Evolutionary conservation across 768 basidiomycete genomes (phyloP).

Genomic region (Leucocoprinus sp.): DNA sequence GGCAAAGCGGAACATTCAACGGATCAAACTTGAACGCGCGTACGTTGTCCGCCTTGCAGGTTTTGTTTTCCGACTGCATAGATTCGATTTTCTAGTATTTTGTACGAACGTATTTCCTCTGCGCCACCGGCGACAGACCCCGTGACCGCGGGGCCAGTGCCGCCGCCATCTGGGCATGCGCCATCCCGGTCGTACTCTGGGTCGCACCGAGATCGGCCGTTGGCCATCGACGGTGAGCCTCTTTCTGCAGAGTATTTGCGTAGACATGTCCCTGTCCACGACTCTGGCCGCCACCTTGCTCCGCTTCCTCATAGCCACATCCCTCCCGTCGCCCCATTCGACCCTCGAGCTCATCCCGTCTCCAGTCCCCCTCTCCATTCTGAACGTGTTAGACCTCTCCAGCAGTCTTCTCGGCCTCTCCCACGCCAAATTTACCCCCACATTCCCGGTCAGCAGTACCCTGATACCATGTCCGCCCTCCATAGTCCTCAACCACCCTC

Average conservation of each 20-base stretch:
- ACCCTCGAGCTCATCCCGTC: slow-evolving; percentile 21
- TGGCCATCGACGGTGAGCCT: slow-evolving; percentile 12
- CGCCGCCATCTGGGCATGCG: slow-evolving; percentile 29
- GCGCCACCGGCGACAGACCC: slow-evolving; percentile 49
- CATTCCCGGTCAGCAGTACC: slow-evolving; percentile 35
- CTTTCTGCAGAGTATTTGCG: slow-evolving; percentile 42
- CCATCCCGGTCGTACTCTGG: slow-evolving; percentile 27
- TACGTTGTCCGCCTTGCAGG: slow-evolving; percentile 35
- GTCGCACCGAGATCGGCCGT: slow-evolving; percentile 29
- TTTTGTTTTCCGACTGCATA: slow-evolving; percentile 14
- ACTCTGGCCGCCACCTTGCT: slow-evolving; percentile 38
- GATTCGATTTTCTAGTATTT: slow-evolving; percentile 34
- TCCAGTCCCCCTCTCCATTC: slow-evolving; percentile 35
- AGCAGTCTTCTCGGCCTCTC: slow-evolving; percentile 37
- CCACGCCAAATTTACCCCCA: slow-evolving; percentile 29
- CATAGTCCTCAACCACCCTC: slow-evolving; percentile 41
- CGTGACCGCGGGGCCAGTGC: slow-evolving; percentile 23
- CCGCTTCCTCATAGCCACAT: slow-evolving; percentile 40
- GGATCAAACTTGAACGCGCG: slow-evolving; percentile 86
- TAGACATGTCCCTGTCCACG: slow-evolving; percentile 36
- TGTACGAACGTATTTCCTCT: slow-evolving; percentile 69
- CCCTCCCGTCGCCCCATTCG: slow-evolving; percentile 30
- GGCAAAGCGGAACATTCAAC: slow-evolving; percentile 75
- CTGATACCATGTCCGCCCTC: slow-evolving; percentile 34
- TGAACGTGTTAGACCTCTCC: slow-evolving; percentile 33